These are phyloP conservation scores for Venturia aucupariae DNA, from an alignment of 2,329 filamentous ascomycete species.

Conservation along the genomic window DNA sequence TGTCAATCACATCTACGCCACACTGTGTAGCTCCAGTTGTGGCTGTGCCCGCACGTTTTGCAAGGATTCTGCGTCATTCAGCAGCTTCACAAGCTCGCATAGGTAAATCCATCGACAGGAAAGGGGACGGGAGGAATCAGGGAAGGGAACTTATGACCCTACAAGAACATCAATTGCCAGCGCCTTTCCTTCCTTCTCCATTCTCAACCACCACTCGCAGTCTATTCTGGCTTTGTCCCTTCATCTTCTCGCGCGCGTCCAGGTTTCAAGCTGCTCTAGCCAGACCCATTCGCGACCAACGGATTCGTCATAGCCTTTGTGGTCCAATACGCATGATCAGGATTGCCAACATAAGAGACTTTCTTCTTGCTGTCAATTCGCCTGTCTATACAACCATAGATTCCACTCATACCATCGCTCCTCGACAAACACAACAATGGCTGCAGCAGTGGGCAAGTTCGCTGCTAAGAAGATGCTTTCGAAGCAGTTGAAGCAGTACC, in stretches of 20 bases:
- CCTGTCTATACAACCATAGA: neutral
- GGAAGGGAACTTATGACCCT: neutral
- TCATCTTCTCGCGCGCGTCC: neutral
- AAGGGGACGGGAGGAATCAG: neutral
- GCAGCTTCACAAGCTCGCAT: neutral
- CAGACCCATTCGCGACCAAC: neutral
- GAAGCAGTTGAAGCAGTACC: constrained; percentile 40
- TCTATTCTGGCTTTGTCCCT: neutral
- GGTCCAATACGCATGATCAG: neutral
- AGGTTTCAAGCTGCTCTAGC: neutral
- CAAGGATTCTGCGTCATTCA: neutral
- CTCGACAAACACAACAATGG: constrained; percentile 27
- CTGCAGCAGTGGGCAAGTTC: constrained; percentile 37
- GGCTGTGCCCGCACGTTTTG: too few species aligned
- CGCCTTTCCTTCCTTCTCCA: neutral
- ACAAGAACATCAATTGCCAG: neutral
- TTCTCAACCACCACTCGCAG: neutral
- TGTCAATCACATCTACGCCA: too few species aligned
- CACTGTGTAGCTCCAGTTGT: too few species aligned
- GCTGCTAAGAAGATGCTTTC: constrained; percentile 41
- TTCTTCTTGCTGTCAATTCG: neutral
- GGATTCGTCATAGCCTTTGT: neutral
- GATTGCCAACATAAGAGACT: neutral
- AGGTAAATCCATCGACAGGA: neutral
- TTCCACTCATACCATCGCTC: neutral